Evolutionary conservation across 176 grass and related monocot genomes (phyloP), one percentile per base, ranked within the genome.

Genomic region (Oryza meridionalis): DNA sequence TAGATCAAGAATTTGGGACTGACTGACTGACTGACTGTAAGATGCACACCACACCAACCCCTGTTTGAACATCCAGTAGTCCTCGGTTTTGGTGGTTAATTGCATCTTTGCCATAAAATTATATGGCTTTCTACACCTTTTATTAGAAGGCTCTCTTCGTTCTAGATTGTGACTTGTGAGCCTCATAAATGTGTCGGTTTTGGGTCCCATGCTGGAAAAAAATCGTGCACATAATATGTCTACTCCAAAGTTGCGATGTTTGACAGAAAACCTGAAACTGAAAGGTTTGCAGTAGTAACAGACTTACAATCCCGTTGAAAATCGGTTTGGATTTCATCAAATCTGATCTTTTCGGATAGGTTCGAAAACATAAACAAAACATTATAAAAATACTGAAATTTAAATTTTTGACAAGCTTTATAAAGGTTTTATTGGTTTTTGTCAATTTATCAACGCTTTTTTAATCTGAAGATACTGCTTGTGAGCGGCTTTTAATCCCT

Each of bases 21-120:
- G 78, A n/a, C 53, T n/a, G 53, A n/a, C 37, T 61, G 22, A 59
- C 59, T 24, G 35, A 37, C 35, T 37, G 29, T 31, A 7, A 70
- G 64, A 77, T 79, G 69, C 83, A 25, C 55, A 81, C 35, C 58
- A 24, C 90, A 95, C 88, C 93, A 92, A 86, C 83, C 77, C 62
- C 2, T 78, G 61, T 79, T 75, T 82, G 75, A 79, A 86, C 73
- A 44, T 29, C 45, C 27, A 8, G 17, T 17, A 72, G 3, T 26
- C 73, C 67, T 72, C 4, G 14, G 24, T 0, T 27, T 55, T 55
- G 1, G 27, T 21, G 5, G 5, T 27, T 65, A 70, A 71, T 83
- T 45, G 17, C 77, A 29, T 49, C 1, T 29, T 2, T 75, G 76
- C 70, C 81, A 88, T 68, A 5, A 15, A 66, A 26, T 1, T 6